These are phyloP conservation scores for Lomentospora prolificans DNA, from an alignment of 2,329 filamentous ascomycete species.

Conservation along the genomic window DNA sequence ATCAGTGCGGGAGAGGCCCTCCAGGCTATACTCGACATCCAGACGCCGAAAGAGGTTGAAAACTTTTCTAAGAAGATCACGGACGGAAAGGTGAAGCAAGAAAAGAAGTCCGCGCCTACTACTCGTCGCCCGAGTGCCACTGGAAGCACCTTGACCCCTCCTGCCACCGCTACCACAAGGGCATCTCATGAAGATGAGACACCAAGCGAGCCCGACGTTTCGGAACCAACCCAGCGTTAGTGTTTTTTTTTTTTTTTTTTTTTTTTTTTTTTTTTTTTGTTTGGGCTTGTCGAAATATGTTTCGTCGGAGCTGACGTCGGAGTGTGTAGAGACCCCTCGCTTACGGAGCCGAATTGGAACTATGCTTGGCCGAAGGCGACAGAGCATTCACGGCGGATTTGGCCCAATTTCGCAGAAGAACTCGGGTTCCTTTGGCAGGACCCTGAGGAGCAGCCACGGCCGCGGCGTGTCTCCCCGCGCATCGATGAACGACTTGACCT, in stretches of 20 bases:
- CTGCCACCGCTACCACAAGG: conserved; percentile 5
- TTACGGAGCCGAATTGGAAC: conserved; percentile 51
- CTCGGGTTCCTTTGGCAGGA: conserved; percentile 46
- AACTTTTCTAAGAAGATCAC: conserved; percentile 46
- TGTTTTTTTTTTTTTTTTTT: neutral
- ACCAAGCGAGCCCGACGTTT: conserved; percentile 31
- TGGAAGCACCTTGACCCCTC: neutral
- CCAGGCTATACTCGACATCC: conserved; percentile 73
- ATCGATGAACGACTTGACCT: conserved; percentile 49
- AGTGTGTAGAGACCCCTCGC: conserved; percentile 2
- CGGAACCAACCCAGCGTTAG: conserved; percentile 17
- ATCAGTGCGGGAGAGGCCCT: conserved; percentile 69
- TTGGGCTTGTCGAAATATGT: too few relatives aligned
- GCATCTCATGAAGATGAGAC: conserved; percentile 23
- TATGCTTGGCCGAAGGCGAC: conserved; percentile 55
- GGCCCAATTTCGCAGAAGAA: conserved; percentile 46
- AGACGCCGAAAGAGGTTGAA: conserved; percentile 78
- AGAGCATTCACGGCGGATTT: conserved; percentile 56
- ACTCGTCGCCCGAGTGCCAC: conserved; percentile 13
- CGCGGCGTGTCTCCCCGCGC: conserved; percentile 43
- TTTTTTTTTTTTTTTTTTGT: too few relatives aligned
- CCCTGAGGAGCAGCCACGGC: conserved; percentile 54
- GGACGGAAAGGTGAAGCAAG: conserved; percentile 20
- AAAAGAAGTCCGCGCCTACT: neutral
- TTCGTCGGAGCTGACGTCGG: neutral